phyloP scores from a whole-genome alignment of 345 rosid species.

The Pseudoturritis turrita region DNA sequence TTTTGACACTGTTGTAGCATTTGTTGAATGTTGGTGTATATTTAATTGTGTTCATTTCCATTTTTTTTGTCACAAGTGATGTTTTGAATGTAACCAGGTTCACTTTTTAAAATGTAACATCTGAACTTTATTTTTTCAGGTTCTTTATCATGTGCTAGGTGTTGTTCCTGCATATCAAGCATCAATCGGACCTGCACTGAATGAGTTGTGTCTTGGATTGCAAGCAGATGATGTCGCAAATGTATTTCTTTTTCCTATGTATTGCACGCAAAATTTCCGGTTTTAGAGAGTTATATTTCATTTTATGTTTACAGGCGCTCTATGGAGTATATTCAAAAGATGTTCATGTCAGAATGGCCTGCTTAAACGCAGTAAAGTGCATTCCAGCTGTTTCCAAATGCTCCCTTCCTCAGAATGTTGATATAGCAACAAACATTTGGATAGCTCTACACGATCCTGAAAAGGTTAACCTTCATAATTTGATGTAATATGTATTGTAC shows the following conservation, averaged over 20 bases:
- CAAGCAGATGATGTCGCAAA: slow-evolving; percentile 75
- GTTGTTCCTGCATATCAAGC: slow-evolving; percentile 87
- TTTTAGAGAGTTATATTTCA: slow-evolving; percentile 12
- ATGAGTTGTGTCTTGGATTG: slow-evolving; percentile 93
- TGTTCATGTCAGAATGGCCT: slow-evolving; percentile 95
- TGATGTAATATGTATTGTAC: slow-evolving; percentile 5
- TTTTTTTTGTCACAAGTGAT: background rate
- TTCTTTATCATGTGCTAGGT: slow-evolving; percentile 82
- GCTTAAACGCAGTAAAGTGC: slow-evolving; percentile 92
- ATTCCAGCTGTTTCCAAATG: slow-evolving; percentile 77
- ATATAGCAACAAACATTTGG: slow-evolving; percentile 87
- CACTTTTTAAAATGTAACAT: no score
- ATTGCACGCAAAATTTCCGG: background rate
- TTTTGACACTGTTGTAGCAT: slow-evolving; percentile 1
- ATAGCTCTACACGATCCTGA: slow-evolving; percentile 93
- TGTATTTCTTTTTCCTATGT: slow-evolving; percentile 41
- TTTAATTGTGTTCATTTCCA: background rate
- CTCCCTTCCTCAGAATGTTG: slow-evolving; percentile 68
- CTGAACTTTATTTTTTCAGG: slow-evolving; percentile 43
- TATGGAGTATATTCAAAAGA: slow-evolving; percentile 91
- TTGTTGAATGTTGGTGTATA: background rate
- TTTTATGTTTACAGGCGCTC: slow-evolving; percentile 56
- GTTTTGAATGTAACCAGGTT: background rate
- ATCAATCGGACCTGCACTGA: slow-evolving; percentile 76
- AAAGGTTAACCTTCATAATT: slow-evolving; percentile 49